These are phyloP conservation scores for Phyllosticta paracitricarpa DNA, from an alignment of 2,329 filamentous ascomycete species.

Conservation along the genomic window DNA sequence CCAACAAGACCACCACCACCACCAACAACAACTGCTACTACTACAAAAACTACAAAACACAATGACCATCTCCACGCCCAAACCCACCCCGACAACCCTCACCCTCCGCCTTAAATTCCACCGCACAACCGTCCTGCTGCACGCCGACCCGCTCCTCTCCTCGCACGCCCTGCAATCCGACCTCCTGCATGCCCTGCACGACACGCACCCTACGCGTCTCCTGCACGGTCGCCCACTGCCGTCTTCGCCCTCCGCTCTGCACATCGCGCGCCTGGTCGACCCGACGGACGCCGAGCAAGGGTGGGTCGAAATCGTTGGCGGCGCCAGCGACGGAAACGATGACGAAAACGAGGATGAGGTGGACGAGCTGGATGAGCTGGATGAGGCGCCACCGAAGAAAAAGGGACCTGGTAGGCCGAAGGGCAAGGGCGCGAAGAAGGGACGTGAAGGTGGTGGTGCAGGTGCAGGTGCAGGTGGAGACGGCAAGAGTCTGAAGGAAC, in stretches of 20 bases:
- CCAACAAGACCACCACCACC: neutral
- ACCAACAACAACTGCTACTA: neutral
- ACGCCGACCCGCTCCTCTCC: constrained; percentile 33
- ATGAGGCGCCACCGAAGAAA: neutral
- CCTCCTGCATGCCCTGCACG: constrained; percentile 32
- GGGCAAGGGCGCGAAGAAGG: constrained; percentile 18
- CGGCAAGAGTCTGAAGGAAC: constrained; percentile 24
- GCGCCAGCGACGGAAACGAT: constrained; percentile 11
- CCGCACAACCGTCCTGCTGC: constrained; percentile 37
- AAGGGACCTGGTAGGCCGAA: constrained; percentile 11
- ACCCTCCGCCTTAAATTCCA: constrained; percentile 39
- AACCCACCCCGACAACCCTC: constrained; percentile 22
- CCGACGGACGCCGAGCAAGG: constrained; percentile 30
- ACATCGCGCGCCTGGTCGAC: constrained; percentile 33
- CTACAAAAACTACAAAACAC: neutral
- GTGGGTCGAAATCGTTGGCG: constrained; percentile 26
- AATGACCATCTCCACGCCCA: constrained; percentile 11
- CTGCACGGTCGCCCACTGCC: constrained; percentile 30
- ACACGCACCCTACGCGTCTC: constrained; percentile 27
- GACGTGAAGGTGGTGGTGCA: too few species aligned
- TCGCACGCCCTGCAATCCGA: constrained; percentile 31
- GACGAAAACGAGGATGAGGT: constrained; percentile 17
- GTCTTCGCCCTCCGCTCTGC: constrained; percentile 26
- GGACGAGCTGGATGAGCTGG: constrained; percentile 3
- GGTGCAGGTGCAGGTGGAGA: neutral